Base-by-base conservation (phyloP, 1,139 yeast species). In the Yamadazyma aaseri region DNA sequence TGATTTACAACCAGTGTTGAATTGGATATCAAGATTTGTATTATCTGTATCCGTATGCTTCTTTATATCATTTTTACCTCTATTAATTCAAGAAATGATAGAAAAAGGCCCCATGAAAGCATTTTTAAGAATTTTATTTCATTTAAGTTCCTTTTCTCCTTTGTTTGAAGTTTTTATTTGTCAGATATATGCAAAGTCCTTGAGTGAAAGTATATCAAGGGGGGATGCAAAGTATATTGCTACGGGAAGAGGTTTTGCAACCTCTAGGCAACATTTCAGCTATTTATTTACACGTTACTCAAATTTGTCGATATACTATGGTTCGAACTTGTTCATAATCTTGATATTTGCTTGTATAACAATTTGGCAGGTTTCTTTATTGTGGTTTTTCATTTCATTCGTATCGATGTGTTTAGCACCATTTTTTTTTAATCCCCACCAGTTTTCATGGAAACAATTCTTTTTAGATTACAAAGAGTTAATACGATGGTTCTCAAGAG, bases 141-240 rank as follows among this genome's bases (percentile, higher is more conserved):
- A 87, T 51, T 63, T 86, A 32, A 51, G 75, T 12, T 86, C 95
- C 0, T 56, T 86, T 36, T 82, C 96, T 0, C 95, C 96, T 4
- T 58, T 86, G 11, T 87, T 87, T 59, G 96, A 87, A 52, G 92
- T 87, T 0, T 86, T 87, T 58, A 90, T 84, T 1, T 85, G 96
- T 51, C 94, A 85, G 48, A 77, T 86, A 1, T 87, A 87, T 56
- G 81, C 95, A 0, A 76, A 76, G 41, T 72, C 95, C 0, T 65
- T 87, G 42, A 60, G 76, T 20, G 76, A 76, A 31, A 89, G 86
- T 54, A 61, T 87, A 23, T 71, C 83, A 0, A 73, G 83, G 53
- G 96, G 96, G 0, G 94, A 94, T 22, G 96, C 96, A 0, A 70
- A 71, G 44, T 87, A 87, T 51, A 80, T 87, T 35, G 76, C 94